A percentile compares a stretch with the other conserved stretches of the same genome.
These are phyloP conservation scores for Meredithiella fracta DNA, from an alignment of 2,329 filamentous ascomycete species.

Conservation along the genomic window DNA sequence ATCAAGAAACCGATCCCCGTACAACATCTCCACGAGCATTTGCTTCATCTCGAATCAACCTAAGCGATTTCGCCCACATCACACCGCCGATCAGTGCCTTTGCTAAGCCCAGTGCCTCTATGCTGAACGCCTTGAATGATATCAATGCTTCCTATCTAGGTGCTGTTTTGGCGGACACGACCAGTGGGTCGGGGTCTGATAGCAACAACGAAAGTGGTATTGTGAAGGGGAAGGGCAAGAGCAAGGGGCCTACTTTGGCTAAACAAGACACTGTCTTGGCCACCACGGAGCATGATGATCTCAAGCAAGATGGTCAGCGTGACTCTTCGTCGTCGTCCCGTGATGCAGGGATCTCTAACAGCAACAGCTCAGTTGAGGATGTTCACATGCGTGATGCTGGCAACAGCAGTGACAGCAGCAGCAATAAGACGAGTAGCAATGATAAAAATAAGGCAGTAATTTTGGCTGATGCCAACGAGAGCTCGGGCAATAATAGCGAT, in stretches of 20 bases:
- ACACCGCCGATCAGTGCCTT: constrained; percentile 8
- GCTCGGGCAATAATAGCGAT: neutral
- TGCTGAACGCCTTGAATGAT: constrained; percentile 9
- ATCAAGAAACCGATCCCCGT: neutral
- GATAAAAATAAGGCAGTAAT: neutral
- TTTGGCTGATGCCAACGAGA: neutral
- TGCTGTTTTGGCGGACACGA: neutral
- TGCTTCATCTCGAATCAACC: constrained; percentile 3
- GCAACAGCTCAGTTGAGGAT: constrained; percentile 2
- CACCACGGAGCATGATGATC: neutral
- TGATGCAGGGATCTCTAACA: neutral
- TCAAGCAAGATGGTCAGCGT: neutral
- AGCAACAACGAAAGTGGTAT: neutral
- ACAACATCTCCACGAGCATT: constrained; percentile 2
- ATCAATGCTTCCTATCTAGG: constrained; percentile 1
- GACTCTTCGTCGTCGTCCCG: neutral
- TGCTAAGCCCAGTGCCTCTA: constrained; percentile 7
- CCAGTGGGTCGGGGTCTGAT: neutral
- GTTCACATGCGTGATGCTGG: constrained; percentile 1
- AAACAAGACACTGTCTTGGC: neutral
- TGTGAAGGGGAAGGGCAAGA: neutral
- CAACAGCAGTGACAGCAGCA: neutral
- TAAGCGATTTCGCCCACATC: constrained; percentile 2
- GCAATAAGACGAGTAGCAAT: neutral
- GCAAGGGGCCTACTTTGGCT: neutral